Conservation (phyloP, 2,329 filamentous ascomycete genomes). For the Paecilomyces sp. region DNA sequence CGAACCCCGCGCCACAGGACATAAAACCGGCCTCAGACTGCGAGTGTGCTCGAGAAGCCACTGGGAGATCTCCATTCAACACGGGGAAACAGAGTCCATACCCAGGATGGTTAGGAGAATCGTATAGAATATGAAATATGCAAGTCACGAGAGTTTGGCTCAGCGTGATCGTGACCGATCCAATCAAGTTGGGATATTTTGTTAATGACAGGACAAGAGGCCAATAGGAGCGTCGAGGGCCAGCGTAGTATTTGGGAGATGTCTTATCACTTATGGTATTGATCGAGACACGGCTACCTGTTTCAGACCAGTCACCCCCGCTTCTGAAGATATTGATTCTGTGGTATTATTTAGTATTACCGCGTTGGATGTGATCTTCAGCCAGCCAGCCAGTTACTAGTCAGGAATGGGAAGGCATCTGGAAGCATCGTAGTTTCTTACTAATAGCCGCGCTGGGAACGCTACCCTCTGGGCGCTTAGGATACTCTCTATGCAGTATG, state of each 20-base stretch:
- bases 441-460: background rate
- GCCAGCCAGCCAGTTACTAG: background rate
- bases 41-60: background rate
- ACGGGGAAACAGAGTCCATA: background rate
- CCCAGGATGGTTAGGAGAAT: background rate
- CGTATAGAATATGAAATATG: background rate
- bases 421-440: background rate
- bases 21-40: background rate
- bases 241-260: background rate
- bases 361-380: background rate
- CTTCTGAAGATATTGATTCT: background rate
- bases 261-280: no score
- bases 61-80: background rate
- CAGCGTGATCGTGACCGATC: background rate
- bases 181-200: background rate
- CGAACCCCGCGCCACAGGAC: background rate
- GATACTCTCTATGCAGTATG: background rate
- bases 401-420: background rate
- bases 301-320: background rate
- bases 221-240: no score
- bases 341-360: no score
- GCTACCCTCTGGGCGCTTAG: background rate
- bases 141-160: background rate
- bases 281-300: background rate
- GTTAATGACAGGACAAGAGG: background rate